A percentile compares a stretch with the other conserved stretches of the same genome.
Evolutionary conservation across 257 asterid species (phyloP).

Genomic region (Solanum bulbocastanum): DNA sequence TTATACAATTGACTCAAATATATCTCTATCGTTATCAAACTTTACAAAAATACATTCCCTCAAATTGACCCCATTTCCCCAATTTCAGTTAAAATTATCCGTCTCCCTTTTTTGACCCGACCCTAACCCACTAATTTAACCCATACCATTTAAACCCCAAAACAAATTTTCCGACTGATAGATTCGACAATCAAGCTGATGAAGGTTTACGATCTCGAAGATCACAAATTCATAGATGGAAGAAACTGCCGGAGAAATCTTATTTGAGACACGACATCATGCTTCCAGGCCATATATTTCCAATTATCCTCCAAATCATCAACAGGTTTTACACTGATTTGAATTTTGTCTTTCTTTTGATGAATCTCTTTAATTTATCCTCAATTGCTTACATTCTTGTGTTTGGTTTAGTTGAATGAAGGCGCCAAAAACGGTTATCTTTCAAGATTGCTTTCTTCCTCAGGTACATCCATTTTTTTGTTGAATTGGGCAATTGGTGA

Average conservation of each 20-base stretch:
- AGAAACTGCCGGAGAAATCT: conserved; percentile 31
- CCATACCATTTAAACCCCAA: not conserved
- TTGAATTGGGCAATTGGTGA: not conserved
- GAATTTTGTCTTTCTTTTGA: not conserved
- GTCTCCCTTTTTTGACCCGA: not conserved
- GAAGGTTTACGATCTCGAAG: conserved; percentile 26
- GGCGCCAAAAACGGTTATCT: conserved; percentile 45
- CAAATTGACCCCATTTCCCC: not conserved
- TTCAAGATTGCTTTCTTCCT: conserved; percentile 44
- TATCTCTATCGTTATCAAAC: too few relatives aligned
- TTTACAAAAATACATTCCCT: not conserved
- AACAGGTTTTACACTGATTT: conserved; percentile 27
- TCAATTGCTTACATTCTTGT: conserved; percentile 6
- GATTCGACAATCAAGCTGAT: not conserved
- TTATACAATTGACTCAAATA: not conserved
- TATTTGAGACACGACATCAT: conserved; percentile 69
- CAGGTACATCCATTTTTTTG: conserved; percentile 40
- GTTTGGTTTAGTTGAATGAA: conserved; percentile 36
- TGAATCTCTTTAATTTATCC: not conserved
- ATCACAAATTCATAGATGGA: conserved; percentile 20
- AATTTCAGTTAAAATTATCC: not conserved
- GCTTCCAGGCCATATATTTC: conserved; percentile 64
- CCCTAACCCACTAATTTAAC: not conserved
- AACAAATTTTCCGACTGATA: not conserved
- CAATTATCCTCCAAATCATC: conserved; percentile 65